phyloP scores from a whole-genome alignment of 805 yeast genomes.

The Metschnikowia arizonensis region DNA sequence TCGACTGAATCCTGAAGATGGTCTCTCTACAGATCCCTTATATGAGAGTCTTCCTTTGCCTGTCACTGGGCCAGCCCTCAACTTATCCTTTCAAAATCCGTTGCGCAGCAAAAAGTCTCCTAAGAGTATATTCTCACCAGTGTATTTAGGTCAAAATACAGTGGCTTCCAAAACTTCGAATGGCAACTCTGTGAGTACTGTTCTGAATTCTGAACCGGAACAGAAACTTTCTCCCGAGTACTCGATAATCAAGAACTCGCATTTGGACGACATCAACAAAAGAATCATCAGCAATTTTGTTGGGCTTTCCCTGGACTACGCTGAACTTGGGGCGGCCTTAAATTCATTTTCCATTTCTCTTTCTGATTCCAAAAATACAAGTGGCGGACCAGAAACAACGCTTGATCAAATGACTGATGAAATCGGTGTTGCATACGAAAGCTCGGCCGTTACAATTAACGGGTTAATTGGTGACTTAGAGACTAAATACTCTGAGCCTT shows the following conservation, averaged over 20 bases:
- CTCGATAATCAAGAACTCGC: constrained; percentile 24
- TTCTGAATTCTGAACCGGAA: not conserved
- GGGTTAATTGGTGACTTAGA: constrained; percentile 50
- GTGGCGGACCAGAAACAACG: constrained; percentile 24
- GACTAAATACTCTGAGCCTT: constrained; percentile 61
- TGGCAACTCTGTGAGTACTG: constrained; percentile 14
- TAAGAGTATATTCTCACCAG: not conserved
- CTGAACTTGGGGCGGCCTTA: constrained; percentile 65
- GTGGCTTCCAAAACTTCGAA: constrained; percentile 4
- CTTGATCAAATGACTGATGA: constrained; percentile 53
- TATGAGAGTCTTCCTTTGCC: constrained; percentile 36
- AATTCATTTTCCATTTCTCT: constrained; percentile 52
- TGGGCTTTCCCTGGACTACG: constrained; percentile 59
- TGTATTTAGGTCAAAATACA: not conserved
- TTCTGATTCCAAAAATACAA: constrained; percentile 24
- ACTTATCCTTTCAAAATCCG: constrained; percentile 31
- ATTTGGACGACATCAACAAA: constrained; percentile 56
- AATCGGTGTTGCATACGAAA: constrained; percentile 83
- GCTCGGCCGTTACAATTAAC: constrained; percentile 51
- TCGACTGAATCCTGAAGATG: constrained; percentile 44
- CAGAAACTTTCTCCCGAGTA: not conserved
- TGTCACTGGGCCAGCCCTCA: constrained; percentile 21
- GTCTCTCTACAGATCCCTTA: constrained; percentile 32
- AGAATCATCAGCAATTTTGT: constrained; percentile 51
- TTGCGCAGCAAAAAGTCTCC: constrained; percentile 8